Percentiles rank a stretch among this genome's conserved stretches.
phyloP scores from a whole-genome alignment of 768 basidiomycete genomes.

The Rhodotorula graminis region DNA sequence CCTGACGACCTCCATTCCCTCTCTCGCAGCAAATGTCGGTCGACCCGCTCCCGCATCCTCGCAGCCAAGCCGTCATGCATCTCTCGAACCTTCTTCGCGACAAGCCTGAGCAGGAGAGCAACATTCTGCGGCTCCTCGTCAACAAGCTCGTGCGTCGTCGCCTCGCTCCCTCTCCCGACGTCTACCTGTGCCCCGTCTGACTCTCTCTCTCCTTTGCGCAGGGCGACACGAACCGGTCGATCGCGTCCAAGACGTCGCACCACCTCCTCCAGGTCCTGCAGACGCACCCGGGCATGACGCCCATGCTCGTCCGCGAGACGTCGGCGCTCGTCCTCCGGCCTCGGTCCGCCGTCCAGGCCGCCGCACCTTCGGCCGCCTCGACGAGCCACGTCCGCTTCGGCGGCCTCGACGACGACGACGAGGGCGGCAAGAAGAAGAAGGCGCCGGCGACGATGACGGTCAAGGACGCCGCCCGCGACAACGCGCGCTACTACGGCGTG shows the following conservation, averaged over 20 bases:
- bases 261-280: constrained; percentile 85
- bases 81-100: constrained; percentile 74
- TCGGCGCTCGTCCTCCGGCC: constrained; percentile 71
- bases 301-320: constrained; percentile 79
- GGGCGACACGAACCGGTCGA: constrained; percentile 82
- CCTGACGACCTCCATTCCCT: background rate
- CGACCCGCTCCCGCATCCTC: constrained; percentile 81
- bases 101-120: constrained; percentile 96
- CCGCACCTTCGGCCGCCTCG: constrained; percentile 47
- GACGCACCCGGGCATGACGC: constrained; percentile 86
- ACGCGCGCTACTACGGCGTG: constrained; percentile 83
- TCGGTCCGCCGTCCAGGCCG: constrained; percentile 10
- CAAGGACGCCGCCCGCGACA: constrained; percentile 48
- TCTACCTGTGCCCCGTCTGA: background rate
- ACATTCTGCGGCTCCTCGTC: constrained; percentile 80
- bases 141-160: constrained; percentile 73
- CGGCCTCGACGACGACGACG: constrained; percentile 35
- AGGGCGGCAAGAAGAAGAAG: constrained; percentile 44
- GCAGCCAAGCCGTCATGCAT: constrained; percentile 73
- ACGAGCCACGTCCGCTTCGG: constrained; percentile 53
- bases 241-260: constrained; percentile 85
- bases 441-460: constrained; percentile 47
- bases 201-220: constrained; percentile 43
- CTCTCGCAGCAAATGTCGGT: constrained; percentile 62
- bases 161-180: background rate